phyloP scores from a whole-genome alignment of 768 basidiomycete genomes.

The Holtermanniella nyarrowii region DNA sequence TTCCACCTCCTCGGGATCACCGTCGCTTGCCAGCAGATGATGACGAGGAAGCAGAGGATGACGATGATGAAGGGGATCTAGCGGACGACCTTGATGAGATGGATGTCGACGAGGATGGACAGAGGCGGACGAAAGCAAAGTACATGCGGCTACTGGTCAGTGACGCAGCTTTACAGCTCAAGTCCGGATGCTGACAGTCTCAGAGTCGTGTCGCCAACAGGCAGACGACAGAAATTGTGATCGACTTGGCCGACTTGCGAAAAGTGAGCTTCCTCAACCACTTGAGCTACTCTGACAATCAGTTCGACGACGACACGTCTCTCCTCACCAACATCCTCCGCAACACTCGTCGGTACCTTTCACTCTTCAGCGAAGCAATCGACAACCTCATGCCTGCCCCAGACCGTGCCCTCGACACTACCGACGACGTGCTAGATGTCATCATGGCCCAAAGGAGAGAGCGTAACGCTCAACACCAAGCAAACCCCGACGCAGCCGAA shows the following conservation, averaged over 20 bases:
- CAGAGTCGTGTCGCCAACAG: constrained; percentile 62
- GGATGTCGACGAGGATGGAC: constrained; percentile 44
- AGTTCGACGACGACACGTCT: constrained; percentile 50
- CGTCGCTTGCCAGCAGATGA: constrained; percentile 12
- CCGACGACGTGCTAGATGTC: constrained; percentile 92
- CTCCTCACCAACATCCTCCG: constrained; percentile 67
- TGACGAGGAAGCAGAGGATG: constrained; percentile 22
- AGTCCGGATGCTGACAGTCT: not conserved
- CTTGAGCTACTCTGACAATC: constrained; percentile 45
- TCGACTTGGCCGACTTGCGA: constrained; percentile 80
- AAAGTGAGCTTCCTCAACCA: constrained; percentile 46
- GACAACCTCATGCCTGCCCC: constrained; percentile 82
- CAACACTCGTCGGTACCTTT: constrained; percentile 83
- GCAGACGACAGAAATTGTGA: constrained; percentile 74
- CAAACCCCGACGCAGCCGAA: constrained; percentile 45
- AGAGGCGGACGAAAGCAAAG: constrained; percentile 29
- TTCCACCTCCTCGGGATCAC: constrained; percentile 12
- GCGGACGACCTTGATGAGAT: constrained; percentile 55
- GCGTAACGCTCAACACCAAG: constrained; percentile 58
- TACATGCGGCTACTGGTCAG: constrained; percentile 34
- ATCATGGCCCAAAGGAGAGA: constrained; percentile 88
- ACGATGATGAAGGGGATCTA: constrained; percentile 40
- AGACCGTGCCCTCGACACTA: constrained; percentile 77
- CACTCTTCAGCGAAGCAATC: constrained; percentile 77
- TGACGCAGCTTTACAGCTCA: not conserved